phyloP scores from a whole-genome alignment of 2,329 filamentous ascomycete species.

The Claviceps purpurea region DNA sequence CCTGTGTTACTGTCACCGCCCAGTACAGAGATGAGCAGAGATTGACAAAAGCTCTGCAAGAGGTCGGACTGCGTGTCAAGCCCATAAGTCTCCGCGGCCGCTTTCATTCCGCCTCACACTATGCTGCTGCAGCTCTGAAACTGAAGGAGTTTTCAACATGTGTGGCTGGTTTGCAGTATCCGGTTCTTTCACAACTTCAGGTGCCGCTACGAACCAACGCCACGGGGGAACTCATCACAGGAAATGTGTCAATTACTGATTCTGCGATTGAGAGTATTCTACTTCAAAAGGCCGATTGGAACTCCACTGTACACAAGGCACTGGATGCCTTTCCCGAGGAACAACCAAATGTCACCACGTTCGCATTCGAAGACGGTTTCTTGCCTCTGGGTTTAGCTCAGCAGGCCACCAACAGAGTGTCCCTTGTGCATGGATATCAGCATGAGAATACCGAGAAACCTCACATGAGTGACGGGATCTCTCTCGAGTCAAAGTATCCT shows the following conservation, averaged over 20 bases:
- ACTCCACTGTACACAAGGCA: background rate
- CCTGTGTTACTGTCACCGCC: background rate
- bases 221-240: background rate
- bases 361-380: background rate
- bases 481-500: background rate
- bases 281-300: background rate
- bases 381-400: background rate
- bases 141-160: background rate
- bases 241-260: background rate
- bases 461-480: background rate
- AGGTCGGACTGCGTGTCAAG: background rate
- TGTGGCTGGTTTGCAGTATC: background rate
- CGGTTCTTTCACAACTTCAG: background rate
- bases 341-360: background rate
- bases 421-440: background rate
- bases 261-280: background rate
- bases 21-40: background rate
- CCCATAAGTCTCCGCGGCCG: background rate
- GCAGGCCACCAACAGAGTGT: background rate
- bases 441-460: background rate
- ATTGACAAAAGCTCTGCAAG: background rate
- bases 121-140: background rate
- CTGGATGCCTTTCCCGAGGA: background rate
- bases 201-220: background rate
- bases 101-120: background rate